Evolutionary conservation across 805 yeast species (phyloP), one percentile per base, ranked within the genome.

Genomic region (Jamesozyma gamospora): DNA sequence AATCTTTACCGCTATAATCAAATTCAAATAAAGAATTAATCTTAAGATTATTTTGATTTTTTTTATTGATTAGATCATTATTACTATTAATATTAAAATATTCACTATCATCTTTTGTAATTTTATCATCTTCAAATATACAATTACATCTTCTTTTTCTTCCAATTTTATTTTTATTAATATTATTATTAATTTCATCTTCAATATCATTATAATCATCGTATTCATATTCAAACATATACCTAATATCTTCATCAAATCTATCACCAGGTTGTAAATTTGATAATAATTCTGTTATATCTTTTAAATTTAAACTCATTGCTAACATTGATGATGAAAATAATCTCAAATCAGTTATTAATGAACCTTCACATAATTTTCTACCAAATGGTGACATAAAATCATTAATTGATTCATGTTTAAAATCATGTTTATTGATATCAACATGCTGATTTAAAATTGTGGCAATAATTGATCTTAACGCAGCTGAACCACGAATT

Each of bases 371-470:
- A 16, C 78, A 75, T 16, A 69, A 56, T 40, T 74, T 70, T 44
- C 88, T 64, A 1, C 79, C 82, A 60, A 75, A 71, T 2, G 88
- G 87, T 16, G 79, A 75, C 66, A 76, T 67, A 51, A 77, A 81
- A 39, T 75, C 69, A 28, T 71, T 56, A 18, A 81, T 63, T 9
- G 83, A 67, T 48, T 76, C 77, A 48, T 75, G 77, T 39, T 67
- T 61, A 19, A 78, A 61, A 53, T 82, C 92, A 49, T 77, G 80
- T 15, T 51, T 50, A 39, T 73, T 55, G 15, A 49, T 49, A 0
- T 56, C 61, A 16, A 65, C 56, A 40, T 71, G 57, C n/a, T 68
- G 70, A 50, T 79, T 79, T 39, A 82, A 52, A 8, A 79, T 66
- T 41, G 79, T 65, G 0, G 86, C 83, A 7, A 78, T 53, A 0